phyloP scores from a whole-genome alignment of 2,329 filamentous ascomycete genomes.

The Monilinia vaccinii-corymbosi region DNA sequence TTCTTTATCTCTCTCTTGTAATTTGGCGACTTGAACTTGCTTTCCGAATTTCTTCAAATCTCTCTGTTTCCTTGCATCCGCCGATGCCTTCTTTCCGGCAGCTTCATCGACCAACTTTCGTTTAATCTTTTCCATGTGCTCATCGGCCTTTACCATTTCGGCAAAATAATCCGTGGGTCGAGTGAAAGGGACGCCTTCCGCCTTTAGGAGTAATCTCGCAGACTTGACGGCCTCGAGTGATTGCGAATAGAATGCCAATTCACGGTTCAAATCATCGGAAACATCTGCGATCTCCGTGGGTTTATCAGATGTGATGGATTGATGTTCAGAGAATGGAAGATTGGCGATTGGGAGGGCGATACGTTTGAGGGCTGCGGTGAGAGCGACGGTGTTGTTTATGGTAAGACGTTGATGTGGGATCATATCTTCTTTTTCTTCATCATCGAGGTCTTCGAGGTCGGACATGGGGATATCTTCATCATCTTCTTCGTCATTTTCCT shows the following conservation, averaged over 20 bases:
- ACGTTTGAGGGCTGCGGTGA: constrained; percentile 70
- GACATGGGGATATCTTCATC: constrained; percentile 86
- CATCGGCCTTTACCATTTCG: constrained; percentile 98
- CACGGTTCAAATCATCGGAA: constrained; percentile 84
- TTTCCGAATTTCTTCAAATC: constrained; percentile 99
- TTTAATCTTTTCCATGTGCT: constrained; percentile 97
- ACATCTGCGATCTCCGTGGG: constrained; percentile 71
- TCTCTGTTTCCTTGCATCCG: constrained; percentile 82
- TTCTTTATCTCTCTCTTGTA: constrained; percentile 86
- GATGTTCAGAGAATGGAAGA: constrained; percentile 75
- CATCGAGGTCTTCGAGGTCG: constrained; percentile 69
- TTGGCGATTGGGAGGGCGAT: constrained; percentile 60
- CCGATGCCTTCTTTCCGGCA: constrained; percentile 81
- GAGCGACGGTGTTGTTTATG: constrained; percentile 92
- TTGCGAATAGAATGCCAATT: constrained; percentile 89
- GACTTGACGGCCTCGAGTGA: constrained; percentile 68
- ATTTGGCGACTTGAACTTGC: constrained; percentile 90
- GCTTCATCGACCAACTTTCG: constrained; percentile 88
- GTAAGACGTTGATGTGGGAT: constrained; percentile 87
- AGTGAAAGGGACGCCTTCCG: constrained; percentile 77
- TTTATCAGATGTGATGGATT: constrained; percentile 60
- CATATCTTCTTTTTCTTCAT: constrained; percentile 77
- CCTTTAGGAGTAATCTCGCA: constrained; percentile 65
- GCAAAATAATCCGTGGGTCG: constrained; percentile 93
- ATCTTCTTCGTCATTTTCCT: constrained; percentile 49